Conservation (phyloP, 305 asterid species). For the Solanum hybrid region DNA sequence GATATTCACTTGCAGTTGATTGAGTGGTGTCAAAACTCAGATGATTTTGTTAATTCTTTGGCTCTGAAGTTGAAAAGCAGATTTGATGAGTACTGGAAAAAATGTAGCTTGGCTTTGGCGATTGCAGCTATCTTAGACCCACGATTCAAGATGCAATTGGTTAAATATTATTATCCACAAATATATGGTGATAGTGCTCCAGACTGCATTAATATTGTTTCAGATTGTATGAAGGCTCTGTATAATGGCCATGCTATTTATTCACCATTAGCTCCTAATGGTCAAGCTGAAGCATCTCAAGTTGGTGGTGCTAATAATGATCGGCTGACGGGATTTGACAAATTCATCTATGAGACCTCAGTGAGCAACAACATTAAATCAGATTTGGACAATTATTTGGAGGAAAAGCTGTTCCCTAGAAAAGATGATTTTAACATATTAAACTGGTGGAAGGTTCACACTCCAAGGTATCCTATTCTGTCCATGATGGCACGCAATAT, state of each 20-base stretch:
- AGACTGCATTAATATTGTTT: slow-evolving; percentile 60
- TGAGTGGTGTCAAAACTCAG: slow-evolving; percentile 85
- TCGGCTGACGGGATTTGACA: slow-evolving; percentile 68
- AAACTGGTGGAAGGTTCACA: slow-evolving; percentile 95
- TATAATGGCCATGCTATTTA: slow-evolving; percentile 63
- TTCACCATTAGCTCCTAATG: slow-evolving; percentile 60
- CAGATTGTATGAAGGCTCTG: slow-evolving; percentile 78
- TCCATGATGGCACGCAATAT: slow-evolving; percentile 90
- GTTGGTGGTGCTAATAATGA: slow-evolving; percentile 39
- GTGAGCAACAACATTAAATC: slow-evolving; percentile 47
- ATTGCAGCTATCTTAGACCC: slow-evolving; percentile 91
- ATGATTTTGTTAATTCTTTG: slow-evolving; percentile 66
- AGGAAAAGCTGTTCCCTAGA: slow-evolving; percentile 78
- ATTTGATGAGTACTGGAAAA: slow-evolving; percentile 92
- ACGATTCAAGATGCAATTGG: slow-evolving; percentile 75
- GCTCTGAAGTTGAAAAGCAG: slow-evolving; percentile 71
- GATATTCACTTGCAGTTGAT: slow-evolving; percentile 81
- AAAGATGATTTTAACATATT: slow-evolving; percentile 61
- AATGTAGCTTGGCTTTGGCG: slow-evolving; percentile 93
- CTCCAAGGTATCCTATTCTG: slow-evolving; percentile 73
- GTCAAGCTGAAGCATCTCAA: slow-evolving; percentile 39
- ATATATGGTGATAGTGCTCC: slow-evolving; percentile 62
- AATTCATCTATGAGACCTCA: slow-evolving; percentile 58
- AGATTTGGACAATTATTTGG: slow-evolving; percentile 84
- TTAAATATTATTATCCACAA: slow-evolving; percentile 76